Evolutionary conservation across 2,329 filamentous ascomycete genomes (phyloP).

Genomic region (Lasiodiplodia citricola): DNA sequence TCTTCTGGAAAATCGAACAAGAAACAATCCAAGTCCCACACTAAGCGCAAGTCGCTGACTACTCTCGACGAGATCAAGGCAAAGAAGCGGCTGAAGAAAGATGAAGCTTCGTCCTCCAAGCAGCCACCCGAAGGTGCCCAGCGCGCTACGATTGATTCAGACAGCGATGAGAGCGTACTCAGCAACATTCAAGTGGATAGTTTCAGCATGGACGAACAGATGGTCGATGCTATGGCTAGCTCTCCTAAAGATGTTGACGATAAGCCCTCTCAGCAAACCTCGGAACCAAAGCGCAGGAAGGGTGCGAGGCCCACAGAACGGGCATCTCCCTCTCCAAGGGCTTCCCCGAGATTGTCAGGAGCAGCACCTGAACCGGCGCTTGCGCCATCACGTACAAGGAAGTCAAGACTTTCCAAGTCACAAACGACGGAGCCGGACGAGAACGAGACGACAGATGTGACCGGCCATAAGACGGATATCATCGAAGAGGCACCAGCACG

Average conservation of each 20-base stretch:
- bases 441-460: not conserved
- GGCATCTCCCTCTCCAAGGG: not conserved
- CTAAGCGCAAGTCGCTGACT: slow-evolving; percentile 35
- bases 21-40: not conserved
- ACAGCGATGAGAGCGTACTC: slow-evolving; percentile 40
- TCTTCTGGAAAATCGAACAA: not conserved
- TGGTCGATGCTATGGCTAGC: not conserved
- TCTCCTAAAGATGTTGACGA: not conserved
- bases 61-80: slow-evolving; percentile 28
- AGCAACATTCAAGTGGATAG: slow-evolving; percentile 49
- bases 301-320: not conserved
- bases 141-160: slow-evolving; percentile 25
- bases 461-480: not conserved
- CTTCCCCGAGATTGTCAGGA: slow-evolving; percentile 5
- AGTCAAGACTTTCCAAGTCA: slow-evolving; percentile 16
- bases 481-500: slow-evolving; percentile 14
- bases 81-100: slow-evolving; percentile 29
- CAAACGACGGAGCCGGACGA: not conserved
- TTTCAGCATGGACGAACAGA: not conserved
- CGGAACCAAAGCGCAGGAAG: not conserved
- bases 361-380: not conserved
- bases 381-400: not conserved
- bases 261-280: not conserved
- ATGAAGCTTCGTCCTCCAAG: not conserved
- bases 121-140: slow-evolving; percentile 1